Conservation (phyloP, 2,329 filamentous ascomycete genomes). For the Amylocarpus encephaloides region DNA sequence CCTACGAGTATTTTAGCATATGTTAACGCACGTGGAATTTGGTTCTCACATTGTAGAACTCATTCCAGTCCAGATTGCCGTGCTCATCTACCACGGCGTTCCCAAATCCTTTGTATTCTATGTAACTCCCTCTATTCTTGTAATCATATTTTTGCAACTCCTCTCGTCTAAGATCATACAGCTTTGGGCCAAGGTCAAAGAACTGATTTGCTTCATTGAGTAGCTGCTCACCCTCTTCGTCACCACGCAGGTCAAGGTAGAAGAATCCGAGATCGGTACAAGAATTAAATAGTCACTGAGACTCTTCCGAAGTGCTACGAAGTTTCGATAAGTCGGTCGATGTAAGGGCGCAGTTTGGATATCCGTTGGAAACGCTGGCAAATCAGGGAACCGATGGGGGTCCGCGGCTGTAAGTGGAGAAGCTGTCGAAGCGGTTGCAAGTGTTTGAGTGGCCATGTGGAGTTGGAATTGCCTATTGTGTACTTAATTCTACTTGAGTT, state of each 20-base stretch:
- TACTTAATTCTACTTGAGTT: too few species aligned
- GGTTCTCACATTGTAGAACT: slow-evolving; percentile 26
- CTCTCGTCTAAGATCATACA: slow-evolving; percentile 36
- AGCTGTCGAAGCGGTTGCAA: too few species aligned
- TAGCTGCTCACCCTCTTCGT: slow-evolving; percentile 18
- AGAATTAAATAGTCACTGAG: slow-evolving; percentile 16
- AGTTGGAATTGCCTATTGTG: too few species aligned
- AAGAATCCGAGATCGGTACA: slow-evolving; percentile 26
- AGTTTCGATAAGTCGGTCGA: background rate
- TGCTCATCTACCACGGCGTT: slow-evolving; percentile 21
- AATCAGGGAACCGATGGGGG: background rate
- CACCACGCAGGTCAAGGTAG: slow-evolving; percentile 22
- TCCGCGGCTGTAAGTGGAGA: background rate
- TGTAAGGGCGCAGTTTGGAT: background rate
- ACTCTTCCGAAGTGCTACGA: slow-evolving; percentile 14
- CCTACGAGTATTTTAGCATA: slow-evolving; percentile 6
- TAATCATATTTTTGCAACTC: slow-evolving; percentile 53
- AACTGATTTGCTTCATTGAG: slow-evolving; percentile 18
- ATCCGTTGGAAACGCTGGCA: background rate
- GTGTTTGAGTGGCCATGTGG: too few species aligned
- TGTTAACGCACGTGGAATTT: background rate
- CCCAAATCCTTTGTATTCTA: slow-evolving; percentile 25
- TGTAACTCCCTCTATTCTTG: slow-evolving; percentile 17
- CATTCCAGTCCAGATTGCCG: slow-evolving; percentile 25
- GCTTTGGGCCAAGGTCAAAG: slow-evolving; percentile 17